phyloP scores from a whole-genome alignment of 495 filamentous ascomycete genomes.

The Endocarpon pusillum region DNA sequence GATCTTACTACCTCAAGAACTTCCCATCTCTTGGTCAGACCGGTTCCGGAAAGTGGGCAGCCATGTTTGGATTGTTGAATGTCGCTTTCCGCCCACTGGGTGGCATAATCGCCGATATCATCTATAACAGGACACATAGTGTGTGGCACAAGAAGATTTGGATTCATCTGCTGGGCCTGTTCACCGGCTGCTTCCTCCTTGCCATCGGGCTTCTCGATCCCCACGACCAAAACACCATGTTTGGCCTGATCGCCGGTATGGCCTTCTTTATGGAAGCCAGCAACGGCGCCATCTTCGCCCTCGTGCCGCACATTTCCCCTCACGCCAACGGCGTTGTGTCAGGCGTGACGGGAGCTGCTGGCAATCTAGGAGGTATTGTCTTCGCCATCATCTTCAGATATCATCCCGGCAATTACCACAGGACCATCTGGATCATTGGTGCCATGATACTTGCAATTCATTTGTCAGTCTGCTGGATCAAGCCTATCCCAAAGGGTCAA shows the following conservation, averaged over 20 bases:
- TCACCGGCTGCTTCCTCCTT: constrained; percentile 50
- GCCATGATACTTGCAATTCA: constrained; percentile 54
- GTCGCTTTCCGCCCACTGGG: constrained; percentile 57
- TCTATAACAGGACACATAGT: constrained; percentile 43
- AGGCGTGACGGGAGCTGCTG: constrained; percentile 59
- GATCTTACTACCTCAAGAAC: constrained; percentile 61
- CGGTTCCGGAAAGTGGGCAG: constrained; percentile 55
- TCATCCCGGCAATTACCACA: constrained; percentile 44
- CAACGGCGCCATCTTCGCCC: constrained; percentile 73
- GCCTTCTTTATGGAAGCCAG: constrained; percentile 70
- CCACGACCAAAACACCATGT: constrained; percentile 42
- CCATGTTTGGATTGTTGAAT: constrained; percentile 86
- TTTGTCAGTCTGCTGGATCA: constrained; percentile 51
- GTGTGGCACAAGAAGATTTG: constrained; percentile 66
- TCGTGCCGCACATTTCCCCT: constrained; percentile 74
- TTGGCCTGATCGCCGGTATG: constrained; percentile 57
- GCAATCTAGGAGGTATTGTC: constrained; percentile 73
- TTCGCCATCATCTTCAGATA: constrained; percentile 81
- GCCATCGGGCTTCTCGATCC: constrained; percentile 52
- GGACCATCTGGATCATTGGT: constrained; percentile 67
- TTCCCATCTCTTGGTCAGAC: constrained; percentile 56
- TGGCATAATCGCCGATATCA: constrained; percentile 53
- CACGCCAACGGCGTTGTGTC: constrained; percentile 59
- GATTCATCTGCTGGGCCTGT: constrained; percentile 42
- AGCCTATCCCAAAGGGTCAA: constrained; percentile 51